Base-by-base conservation (phyloP, 495 filamentous ascomycete species). In the Glutinoglossum americanum region DNA sequence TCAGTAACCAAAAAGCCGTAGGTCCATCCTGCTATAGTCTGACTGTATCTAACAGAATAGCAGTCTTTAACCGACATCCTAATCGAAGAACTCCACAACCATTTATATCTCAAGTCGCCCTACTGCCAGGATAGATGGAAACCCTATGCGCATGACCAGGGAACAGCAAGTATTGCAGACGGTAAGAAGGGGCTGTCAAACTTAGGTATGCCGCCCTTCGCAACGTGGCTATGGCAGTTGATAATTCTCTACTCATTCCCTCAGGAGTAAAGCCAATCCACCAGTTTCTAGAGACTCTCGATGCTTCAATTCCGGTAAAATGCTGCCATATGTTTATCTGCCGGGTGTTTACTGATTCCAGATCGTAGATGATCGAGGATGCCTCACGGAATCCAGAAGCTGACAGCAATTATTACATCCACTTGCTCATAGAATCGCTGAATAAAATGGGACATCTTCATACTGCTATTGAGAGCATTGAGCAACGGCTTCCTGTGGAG, bases 121-220 rank as follows among this genome's bases (percentile, higher is more conserved):
- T 97, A 97, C 64, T 96, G 89, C 68, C 85, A 93, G 60, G 85
- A 93, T 67, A 73, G 92, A 53, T 99, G 92, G 92, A 94, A 92
- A 64, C 63, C 23, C 64, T 58, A 51, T 54, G 13, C 54, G 17
- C 32, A 56, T 1, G 17, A 10, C 44, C 56, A 13, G 10, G 56
- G 39, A 54, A 58, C 51, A 5, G n/a, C 41, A 7, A 58, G 33
- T 28, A 21, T 17, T 27, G 26, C 19, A 2, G 30, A 39, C 23
- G 54, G 15, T 39, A 39, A 39, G 13, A 39, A 26, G 54, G 26
- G 28, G 23, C 26, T 53, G 26, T 32, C 49, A 28, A 17, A 28
- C 6, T 56, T 45, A 56, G 54, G 54, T 37, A 56, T 55, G 19
- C 11, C 10, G 1, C 10, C 4, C 54, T 33, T 5, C 1, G 2